phyloP scores from a whole-genome alignment of 139 green algal genomes.

The Edaphochlamys debaryana region DNA sequence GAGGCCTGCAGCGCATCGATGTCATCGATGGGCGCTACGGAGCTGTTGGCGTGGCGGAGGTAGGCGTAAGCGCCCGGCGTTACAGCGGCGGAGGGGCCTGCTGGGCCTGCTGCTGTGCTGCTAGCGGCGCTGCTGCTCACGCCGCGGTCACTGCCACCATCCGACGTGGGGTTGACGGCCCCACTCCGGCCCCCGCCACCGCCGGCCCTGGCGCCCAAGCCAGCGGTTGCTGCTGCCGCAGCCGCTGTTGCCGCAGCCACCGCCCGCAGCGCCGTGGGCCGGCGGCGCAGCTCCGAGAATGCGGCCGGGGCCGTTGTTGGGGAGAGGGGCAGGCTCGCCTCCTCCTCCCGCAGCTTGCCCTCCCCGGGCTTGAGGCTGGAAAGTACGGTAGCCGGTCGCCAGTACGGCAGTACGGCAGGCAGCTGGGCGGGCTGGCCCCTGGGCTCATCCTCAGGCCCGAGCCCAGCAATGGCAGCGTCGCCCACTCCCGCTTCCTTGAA shows the following conservation, averaged over 20 bases:
- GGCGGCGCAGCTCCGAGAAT: too few relatives aligned
- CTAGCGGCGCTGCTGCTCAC: background rate
- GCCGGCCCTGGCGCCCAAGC: too few relatives aligned
- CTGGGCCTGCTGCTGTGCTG: background rate
- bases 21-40: background rate
- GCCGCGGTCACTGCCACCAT: too few relatives aligned
- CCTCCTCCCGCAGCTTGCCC: background rate
- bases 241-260: too few relatives aligned
- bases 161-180: too few relatives aligned
- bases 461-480: background rate
- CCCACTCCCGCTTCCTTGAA: background rate
- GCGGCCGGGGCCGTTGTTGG: too few relatives aligned
- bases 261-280: background rate
- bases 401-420: constrained; percentile 19
- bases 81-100: background rate
- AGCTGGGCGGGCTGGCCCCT: background rate
- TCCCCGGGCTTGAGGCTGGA: background rate
- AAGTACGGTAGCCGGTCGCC: background rate
- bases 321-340: too few relatives aligned
- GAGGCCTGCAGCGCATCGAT: background rate
- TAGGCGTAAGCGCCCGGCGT: background rate
- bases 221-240: background rate
- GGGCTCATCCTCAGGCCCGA: background rate
- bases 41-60: too few relatives aligned
- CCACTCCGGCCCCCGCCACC: too few relatives aligned